A percentile compares a stretch with the other conserved stretches of the same genome.
These are phyloP conservation scores for Phytophthora hibernalis DNA, from an alignment of 352 stramenopile genomes.

Conservation along the genomic window DNA sequence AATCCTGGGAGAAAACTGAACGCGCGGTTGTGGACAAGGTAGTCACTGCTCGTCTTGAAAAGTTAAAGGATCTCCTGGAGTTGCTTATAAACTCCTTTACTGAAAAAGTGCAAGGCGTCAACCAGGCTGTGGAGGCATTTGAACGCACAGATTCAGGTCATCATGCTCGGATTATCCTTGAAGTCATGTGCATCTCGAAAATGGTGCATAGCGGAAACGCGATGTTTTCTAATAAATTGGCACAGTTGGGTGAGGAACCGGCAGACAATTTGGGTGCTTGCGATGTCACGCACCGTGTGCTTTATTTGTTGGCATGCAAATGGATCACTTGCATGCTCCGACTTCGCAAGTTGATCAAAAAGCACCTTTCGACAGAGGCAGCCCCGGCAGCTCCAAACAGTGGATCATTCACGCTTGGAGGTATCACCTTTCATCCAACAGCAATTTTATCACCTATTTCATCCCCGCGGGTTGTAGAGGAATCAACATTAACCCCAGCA, in stretches of 20 bases:
- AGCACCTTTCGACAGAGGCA: conserved; percentile 53
- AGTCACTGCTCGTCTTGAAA: conserved; percentile 35
- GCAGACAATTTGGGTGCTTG: conserved; percentile 51
- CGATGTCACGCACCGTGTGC: conserved; percentile 54
- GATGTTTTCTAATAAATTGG: conserved; percentile 51
- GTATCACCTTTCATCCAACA: conserved; percentile 64
- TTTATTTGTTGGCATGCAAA: conserved; percentile 75
- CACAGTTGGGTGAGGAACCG: conserved; percentile 38
- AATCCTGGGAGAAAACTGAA: conserved; percentile 27
- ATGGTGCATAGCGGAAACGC: conserved; percentile 47
- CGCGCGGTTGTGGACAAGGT: conserved; percentile 39
- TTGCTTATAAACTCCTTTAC: conserved; percentile 61
- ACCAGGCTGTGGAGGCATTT: conserved; percentile 66
- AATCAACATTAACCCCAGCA: conserved; percentile 48
- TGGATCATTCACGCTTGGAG: conserved; percentile 53
- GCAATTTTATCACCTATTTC: conserved; percentile 51
- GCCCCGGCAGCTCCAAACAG: conserved; percentile 38
- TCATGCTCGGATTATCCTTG: conserved; percentile 66
- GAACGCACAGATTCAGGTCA: conserved; percentile 60
- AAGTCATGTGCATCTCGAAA: conserved; percentile 71
- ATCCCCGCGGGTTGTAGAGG: conserved; percentile 48
- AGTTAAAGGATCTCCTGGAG: conserved; percentile 48
- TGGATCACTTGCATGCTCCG: conserved; percentile 83
- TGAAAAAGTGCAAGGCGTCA: conserved; percentile 69
- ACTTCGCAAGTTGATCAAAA: conserved; percentile 74